Base-by-base conservation (phyloP, 1,284 basidiomycete species). In the Boletus sp. region DNA sequence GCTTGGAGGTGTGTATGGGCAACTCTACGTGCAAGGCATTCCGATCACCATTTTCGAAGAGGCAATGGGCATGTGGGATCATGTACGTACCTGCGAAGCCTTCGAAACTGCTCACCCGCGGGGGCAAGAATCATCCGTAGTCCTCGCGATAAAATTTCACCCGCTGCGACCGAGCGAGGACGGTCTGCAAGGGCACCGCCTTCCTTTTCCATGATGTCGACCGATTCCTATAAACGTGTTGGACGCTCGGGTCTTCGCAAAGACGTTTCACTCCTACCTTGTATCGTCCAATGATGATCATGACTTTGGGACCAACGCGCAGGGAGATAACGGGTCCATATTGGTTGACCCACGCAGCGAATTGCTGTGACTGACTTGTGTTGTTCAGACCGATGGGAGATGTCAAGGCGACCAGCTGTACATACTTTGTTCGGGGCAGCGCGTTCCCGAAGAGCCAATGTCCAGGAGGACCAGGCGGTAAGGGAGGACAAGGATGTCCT, bases 1-100 rank as follows among this genome's bases (percentile, higher is more conserved):
- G 76, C 70, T 64, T 80, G 78, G 25, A 81, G 70, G 38, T 79
- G 74, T 1, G 75, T 72, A 58, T 81, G 78, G 9, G 78, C 70
- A 14, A 78, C 78, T 55, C 71, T 75, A 23, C 31, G 51, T 58
- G 21, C n/a, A 23, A 44, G 27, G 31, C 14, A 21, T 33, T 23
- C 13, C 13, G n/a, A 27, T 62, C 21, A 61, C 33, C 23, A 19
- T 43, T 23, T 19, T n/a, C n/a, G 11, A 28, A 16, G 7, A n/a
- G 25, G 46, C 1, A 25, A 27, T 21, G 23, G 10, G 14, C n/a
- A 25, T 44, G 30, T 17, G 23, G 30, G n/a, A n/a, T n/a, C n/a
- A n/a, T 3, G 11, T 27, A 63, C 17, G 56, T 30, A 75, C 72
- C 58, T 76, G 51, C 75, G 74, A 48, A 77, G 65, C 54, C 62